phyloP scores from a whole-genome alignment of 805 yeast genomes.

The Teunomyces gatunensis region DNA sequence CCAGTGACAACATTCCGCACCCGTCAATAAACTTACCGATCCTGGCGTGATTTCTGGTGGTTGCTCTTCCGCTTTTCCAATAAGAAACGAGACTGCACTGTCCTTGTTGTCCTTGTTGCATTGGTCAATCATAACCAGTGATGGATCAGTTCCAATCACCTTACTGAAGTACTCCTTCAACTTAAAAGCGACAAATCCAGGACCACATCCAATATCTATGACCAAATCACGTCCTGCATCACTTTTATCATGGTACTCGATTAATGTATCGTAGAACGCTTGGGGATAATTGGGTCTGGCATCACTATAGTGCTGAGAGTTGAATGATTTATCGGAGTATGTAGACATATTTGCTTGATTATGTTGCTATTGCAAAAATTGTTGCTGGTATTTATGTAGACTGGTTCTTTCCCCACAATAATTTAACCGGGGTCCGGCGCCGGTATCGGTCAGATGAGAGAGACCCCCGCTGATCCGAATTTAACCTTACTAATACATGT shows the following conservation, averaged over 20 bases:
- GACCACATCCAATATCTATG: conserved; percentile 78
- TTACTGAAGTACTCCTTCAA: conserved; percentile 43
- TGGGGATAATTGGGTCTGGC: conserved; percentile 70
- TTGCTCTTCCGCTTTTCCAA: conserved; percentile 25
- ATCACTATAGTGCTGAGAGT: conserved; percentile 50
- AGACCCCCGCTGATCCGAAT: too few relatives aligned
- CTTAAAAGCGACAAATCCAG: conserved; percentile 69
- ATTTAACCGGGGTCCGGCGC: background rate
- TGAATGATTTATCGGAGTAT: conserved; percentile 52
- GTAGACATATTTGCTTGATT: conserved; percentile 50
- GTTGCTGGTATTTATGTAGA: background rate
- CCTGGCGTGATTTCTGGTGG: conserved; percentile 17
- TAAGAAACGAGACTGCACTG: conserved; percentile 16
- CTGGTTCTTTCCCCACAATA: background rate
- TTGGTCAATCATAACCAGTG: conserved; percentile 50
- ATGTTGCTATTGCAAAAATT: background rate
- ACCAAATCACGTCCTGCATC: conserved; percentile 25
- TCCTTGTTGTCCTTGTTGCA: conserved; percentile 19
- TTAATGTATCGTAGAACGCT: conserved; percentile 42
- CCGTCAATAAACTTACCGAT: conserved; percentile 63
- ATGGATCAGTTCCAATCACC: conserved; percentile 64
- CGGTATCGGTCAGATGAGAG: background rate
- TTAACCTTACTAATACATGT: too few relatives aligned
- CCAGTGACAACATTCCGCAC: conserved; percentile 93
- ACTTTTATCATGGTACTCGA: conserved; percentile 33